A percentile compares a stretch with the other conserved stretches of the same genome.
These are phyloP conservation scores for Aechmea fasciata DNA, from an alignment of 176 grass and related monocot species.

Conservation along the genomic window DNA sequence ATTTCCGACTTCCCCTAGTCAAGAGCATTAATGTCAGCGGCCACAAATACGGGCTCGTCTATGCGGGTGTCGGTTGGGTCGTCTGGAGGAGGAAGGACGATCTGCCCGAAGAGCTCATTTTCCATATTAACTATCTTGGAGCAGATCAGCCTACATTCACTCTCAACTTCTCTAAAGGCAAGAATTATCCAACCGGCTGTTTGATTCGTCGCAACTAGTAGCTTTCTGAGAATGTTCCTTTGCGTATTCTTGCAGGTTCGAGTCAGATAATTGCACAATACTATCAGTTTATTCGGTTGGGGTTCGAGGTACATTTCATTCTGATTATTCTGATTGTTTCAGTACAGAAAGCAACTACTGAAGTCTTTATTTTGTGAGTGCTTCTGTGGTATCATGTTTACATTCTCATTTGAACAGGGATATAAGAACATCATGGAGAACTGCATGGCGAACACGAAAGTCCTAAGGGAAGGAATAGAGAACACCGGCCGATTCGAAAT, in stretches of 20 bases:
- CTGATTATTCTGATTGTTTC: neutral
- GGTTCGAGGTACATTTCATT: constrained; percentile 38
- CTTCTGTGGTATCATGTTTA: neutral
- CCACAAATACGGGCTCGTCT: constrained; percentile 78
- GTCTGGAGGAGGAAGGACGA: constrained; percentile 71
- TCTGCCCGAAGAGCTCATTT: constrained; percentile 75
- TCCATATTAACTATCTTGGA: constrained; percentile 84
- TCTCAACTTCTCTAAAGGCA: constrained; percentile 86
- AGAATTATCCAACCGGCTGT: neutral
- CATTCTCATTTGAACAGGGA: constrained; percentile 31
- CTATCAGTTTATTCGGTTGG: constrained; percentile 73
- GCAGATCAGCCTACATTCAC: constrained; percentile 75
- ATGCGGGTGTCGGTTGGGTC: constrained; percentile 70
- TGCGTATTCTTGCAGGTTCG: constrained; percentile 32
- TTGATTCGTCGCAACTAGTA: no score
- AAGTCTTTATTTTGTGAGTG: no score
- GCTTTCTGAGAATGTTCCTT: neutral
- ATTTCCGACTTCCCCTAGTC: constrained; percentile 65
- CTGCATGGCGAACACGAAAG: constrained; percentile 40
- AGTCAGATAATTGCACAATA: constrained; percentile 84
- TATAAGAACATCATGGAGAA: constrained; percentile 79
- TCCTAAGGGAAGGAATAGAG: constrained; percentile 36
- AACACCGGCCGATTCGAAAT: constrained; percentile 44
- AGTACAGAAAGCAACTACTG: no score
- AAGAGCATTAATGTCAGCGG: constrained; percentile 87